Conservation (phyloP, 495 filamentous ascomycete genomes). For the Gamarada debralockiae region DNA sequence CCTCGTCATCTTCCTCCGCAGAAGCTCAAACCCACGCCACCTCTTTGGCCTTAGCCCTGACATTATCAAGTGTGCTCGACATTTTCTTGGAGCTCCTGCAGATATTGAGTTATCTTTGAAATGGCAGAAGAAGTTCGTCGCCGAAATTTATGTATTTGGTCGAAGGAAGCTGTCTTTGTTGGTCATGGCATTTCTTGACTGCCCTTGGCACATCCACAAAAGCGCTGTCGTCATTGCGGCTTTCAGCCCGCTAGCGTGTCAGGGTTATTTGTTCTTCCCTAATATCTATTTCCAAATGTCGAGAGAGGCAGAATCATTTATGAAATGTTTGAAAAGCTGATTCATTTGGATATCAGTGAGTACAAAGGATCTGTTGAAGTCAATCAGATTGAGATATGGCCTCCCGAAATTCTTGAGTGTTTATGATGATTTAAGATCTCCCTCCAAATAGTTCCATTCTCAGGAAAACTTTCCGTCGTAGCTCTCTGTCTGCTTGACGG, state of each 20-base stretch:
- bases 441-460: too few species aligned
- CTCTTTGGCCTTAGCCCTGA: constrained; percentile 42
- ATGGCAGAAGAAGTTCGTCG: background rate
- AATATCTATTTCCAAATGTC: background rate
- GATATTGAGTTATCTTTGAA: background rate
- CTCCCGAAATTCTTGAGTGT: background rate
- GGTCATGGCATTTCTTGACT: background rate
- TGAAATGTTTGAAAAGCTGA: background rate
- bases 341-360: background rate
- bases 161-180: background rate
- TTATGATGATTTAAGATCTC: background rate
- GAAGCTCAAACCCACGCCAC: constrained; percentile 36
- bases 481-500: too few species aligned
- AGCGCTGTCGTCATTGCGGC: background rate
- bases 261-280: background rate
- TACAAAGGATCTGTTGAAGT: background rate
- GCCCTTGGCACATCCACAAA: background rate
- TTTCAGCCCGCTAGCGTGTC: background rate
- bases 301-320: background rate
- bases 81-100: background rate
- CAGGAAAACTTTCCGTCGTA: too few species aligned
- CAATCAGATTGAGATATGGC: background rate
- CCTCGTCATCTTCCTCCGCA: background rate
- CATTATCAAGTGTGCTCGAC: constrained; percentile 13
- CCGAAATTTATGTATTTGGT: background rate